phyloP scores from a whole-genome alignment of 164 flowering plant species.

The Vitis labrusca region DNA sequence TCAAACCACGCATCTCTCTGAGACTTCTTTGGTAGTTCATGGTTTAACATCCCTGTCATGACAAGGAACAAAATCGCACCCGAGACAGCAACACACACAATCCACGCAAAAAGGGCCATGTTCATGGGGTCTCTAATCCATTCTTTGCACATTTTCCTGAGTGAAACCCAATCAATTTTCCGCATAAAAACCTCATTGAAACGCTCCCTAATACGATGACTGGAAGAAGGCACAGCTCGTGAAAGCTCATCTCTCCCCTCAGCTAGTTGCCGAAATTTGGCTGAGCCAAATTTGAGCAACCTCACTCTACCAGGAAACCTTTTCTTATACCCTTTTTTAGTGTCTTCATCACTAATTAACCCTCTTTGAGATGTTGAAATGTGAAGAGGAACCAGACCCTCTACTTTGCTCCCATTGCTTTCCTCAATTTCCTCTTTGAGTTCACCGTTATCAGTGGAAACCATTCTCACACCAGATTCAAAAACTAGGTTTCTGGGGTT shows the following conservation, averaged over 20 bases:
- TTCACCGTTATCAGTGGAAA: slow-evolving; percentile 24
- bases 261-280: slow-evolving; percentile 53
- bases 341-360: too few relatives aligned
- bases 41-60: slow-evolving; percentile 85
- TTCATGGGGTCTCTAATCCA: slow-evolving; percentile 85
- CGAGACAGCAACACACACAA: slow-evolving; percentile 63
- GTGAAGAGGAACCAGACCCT: slow-evolving; percentile 20
- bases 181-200: slow-evolving; percentile 35
- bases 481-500: not conserved
- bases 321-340: not conserved
- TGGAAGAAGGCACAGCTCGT: slow-evolving; percentile 49
- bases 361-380: slow-evolving; percentile 28
- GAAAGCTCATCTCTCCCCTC: slow-evolving; percentile 61
- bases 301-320: slow-evolving; percentile 17
- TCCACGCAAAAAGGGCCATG: slow-evolving; percentile 79
- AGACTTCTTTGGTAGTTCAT: slow-evolving; percentile 55
- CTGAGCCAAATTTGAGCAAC: slow-evolving; percentile 42
- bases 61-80: slow-evolving; percentile 86
- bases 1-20: slow-evolving; percentile 85
- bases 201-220: slow-evolving; percentile 41
- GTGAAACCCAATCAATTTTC: slow-evolving; percentile 58
- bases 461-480: slow-evolving; percentile 19
- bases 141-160: slow-evolving; percentile 47
- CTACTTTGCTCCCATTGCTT: slow-evolving; percentile 13
- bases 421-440: slow-evolving; percentile 23